Percentiles rank a stretch among this genome's conserved stretches.
phyloP scores from a whole-genome alignment of 805 yeast genomes.

The Kodamaea nitidulidarum region DNA sequence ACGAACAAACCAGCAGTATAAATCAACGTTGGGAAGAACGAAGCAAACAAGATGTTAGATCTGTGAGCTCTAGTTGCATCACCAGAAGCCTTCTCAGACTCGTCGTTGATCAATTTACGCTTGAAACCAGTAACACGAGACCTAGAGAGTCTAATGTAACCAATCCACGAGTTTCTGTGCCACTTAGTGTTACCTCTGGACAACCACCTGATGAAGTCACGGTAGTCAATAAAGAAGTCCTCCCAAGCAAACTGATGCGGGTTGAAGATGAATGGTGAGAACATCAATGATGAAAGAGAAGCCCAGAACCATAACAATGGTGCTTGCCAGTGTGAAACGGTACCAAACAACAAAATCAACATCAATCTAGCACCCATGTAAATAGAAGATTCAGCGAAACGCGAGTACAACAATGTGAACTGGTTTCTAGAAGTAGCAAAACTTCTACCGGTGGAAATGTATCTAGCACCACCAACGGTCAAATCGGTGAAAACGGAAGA shows the following conservation, averaged over 20 bases:
- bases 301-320: conserved; percentile 98
- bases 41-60: conserved; percentile 73
- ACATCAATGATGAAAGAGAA: conserved; percentile 77
- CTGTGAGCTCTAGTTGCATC: conserved; percentile 75
- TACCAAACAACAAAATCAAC: conserved; percentile 67
- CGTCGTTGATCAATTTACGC: conserved; percentile 61
- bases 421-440: conserved; percentile 79
- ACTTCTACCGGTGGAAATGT: conserved; percentile 83
- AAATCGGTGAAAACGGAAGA: conserved; percentile 67
- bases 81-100: conserved; percentile 64
- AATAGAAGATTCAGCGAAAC: conserved; percentile 79
- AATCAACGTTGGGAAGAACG: conserved; percentile 67
- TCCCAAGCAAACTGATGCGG: conserved; percentile 97
- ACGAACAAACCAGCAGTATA: conserved; percentile 68
- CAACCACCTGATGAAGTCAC: conserved; percentile 87
- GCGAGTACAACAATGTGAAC: conserved; percentile 66
- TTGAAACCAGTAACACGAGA: conserved; percentile 92
- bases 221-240: conserved; percentile 93
- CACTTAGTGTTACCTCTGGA: conserved; percentile 88
- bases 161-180: conserved; percentile 89
- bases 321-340: conserved; percentile 85
- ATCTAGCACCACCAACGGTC: conserved; percentile 82
- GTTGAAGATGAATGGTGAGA: conserved; percentile 92
- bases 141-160: conserved; percentile 74
- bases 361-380: conserved; percentile 80